Percentiles rank a stretch among this genome's conserved stretches.
phyloP scores from a whole-genome alignment of 2,329 filamentous ascomycete species.

The Scedosporium dehoogii region DNA sequence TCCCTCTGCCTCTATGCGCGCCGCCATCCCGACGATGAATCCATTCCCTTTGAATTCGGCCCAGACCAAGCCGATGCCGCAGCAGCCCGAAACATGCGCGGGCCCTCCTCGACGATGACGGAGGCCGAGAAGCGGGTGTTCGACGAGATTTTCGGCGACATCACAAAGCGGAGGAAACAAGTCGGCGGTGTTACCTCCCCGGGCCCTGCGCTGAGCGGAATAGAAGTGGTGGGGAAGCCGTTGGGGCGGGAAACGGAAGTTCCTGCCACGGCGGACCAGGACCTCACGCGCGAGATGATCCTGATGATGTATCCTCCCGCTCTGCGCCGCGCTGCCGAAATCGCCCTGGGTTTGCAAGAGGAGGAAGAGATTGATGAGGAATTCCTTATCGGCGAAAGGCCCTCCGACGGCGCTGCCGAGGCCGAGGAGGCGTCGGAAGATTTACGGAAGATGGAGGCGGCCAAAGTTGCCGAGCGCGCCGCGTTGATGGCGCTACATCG shows the following conservation, averaged over 20 bases:
- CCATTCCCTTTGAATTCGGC: slow-evolving; percentile 44
- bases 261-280: not conserved
- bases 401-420: not conserved
- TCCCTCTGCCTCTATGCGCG: slow-evolving; percentile 6
- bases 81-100: slow-evolving; percentile 8
- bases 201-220: not conserved
- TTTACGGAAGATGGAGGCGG: not conserved
- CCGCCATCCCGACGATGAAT: slow-evolving; percentile 17
- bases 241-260: not conserved
- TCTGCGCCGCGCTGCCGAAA: slow-evolving; percentile 28
- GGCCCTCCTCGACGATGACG: slow-evolving; percentile 41
- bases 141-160: slow-evolving; percentile 42
- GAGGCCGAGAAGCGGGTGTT: slow-evolving; percentile 49
- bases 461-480: not conserved
- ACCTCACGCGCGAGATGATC: slow-evolving; percentile 20
- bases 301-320: slow-evolving; percentile 27
- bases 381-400: not conserved
- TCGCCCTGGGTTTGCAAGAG: slow-evolving; percentile 27
- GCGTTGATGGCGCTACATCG: slow-evolving; percentile 18
- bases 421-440: slow-evolving; percentile 3
- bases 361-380: slow-evolving; percentile 10
- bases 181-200: not conserved
- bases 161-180: slow-evolving; percentile 13
- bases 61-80: slow-evolving; percentile 15
- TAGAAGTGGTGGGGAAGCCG: not conserved